These are phyloP conservation scores for Candida tropicalis DNA, from an alignment of 1,139 yeast species.

Conservation along the genomic window DNA sequence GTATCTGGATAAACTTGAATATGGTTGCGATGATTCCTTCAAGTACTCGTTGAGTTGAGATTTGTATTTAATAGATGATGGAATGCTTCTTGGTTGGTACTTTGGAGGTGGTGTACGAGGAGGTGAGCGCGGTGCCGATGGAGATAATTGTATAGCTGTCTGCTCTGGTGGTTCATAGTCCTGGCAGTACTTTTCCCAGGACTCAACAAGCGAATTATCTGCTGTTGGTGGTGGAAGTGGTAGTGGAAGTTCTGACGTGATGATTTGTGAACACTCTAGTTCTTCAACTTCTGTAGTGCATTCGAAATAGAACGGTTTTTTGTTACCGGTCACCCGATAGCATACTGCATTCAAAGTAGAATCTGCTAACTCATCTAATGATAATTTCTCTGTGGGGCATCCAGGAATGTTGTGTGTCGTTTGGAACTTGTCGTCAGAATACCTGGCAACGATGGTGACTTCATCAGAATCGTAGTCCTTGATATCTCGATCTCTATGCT, in stretches of 20 bases:
- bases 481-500: neutral
- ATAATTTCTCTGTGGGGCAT: constrained; percentile 3
- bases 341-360: neutral
- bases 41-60: constrained; percentile 13
- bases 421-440: neutral
- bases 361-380: constrained; percentile 8
- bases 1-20: constrained; percentile 3
- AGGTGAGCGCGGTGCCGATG: neutral
- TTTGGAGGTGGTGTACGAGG: neutral
- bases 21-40: constrained; percentile 4
- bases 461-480: constrained; percentile 8
- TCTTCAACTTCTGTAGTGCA: neutral
- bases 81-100: neutral
- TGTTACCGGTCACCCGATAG: neutral
- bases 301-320: neutral
- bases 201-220: neutral
- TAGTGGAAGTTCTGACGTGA: neutral
- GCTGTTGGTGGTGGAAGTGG: constrained; percentile 6
- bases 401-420: neutral
- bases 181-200: neutral
- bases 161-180: neutral
- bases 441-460: constrained; percentile 8
- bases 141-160: neutral
- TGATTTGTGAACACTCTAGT: neutral
- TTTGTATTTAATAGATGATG: constrained; percentile 11